Evolutionary conservation across 352 stramenopile genomes (phyloP), one percentile per base, ranked within the genome.

Genomic region (Pythium plurisporium): DNA sequence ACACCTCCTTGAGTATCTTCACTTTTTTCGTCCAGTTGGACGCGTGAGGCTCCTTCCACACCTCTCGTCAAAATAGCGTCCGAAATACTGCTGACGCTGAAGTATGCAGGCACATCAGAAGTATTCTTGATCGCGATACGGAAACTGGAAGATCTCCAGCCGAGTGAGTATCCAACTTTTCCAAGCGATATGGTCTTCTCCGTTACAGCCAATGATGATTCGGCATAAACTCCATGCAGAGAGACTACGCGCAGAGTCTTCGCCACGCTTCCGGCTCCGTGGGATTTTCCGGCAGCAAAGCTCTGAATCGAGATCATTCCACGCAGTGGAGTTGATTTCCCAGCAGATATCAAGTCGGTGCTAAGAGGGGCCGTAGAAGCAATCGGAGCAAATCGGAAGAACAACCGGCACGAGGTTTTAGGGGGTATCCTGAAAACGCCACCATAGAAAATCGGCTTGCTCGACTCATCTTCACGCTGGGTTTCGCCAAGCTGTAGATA

Each of bases 111-210:
- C 5, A 92, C 55, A 12, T 93, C 84, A 7, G 84, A 91, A 4
- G 66, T 55, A 38, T 95, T 95, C 47, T 73, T 80, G 36, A 94
- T 63, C 0, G 58, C 66, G 27, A 94, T 19, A 7, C 86, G 65
- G 58, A 95, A 95, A 15, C 50, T 66, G 0, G 74, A 87, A 14
- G 76, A 76, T 58, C 79, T 81, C 83, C 83, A 93, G 4, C 80
- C 79, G 49, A 88, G 73, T 7, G 73, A 78, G 50, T 91, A 94
- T 2, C 84, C 82, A 54, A 95, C 84, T 52, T 95, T 95, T 37
- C 86, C 86, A 25, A 95, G 62, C 27, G 71, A 72, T 19, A 94
- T 42, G 12, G 46, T 41, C 19, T 72, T 83, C 17, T 91, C 75
- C 15, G 49, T n/a, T 15, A 92, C 67, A 14, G 70, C 54, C 41